These are phyloP conservation scores for Beverwykella pulmonaria DNA, from an alignment of 495 filamentous ascomycete genomes.

Conservation along the genomic window DNA sequence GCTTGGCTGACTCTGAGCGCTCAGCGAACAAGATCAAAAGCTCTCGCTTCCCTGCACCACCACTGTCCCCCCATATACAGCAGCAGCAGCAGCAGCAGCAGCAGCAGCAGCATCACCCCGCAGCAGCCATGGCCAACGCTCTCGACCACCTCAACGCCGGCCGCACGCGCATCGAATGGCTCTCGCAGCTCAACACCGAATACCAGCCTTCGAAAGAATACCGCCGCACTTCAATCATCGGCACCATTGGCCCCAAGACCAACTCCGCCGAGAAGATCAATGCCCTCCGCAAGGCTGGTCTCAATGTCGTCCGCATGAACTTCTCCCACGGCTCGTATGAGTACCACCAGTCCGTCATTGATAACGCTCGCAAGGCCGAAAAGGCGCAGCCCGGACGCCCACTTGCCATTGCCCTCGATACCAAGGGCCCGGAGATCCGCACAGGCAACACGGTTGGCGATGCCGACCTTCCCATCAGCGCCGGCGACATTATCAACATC, in stretches of 20 bases:
- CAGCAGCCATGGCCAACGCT: conserved; percentile 60
- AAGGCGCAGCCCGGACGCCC: conserved; percentile 73
- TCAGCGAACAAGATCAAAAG: background rate
- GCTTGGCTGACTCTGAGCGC: background rate
- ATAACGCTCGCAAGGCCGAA: conserved; percentile 88
- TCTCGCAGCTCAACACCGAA: conserved; percentile 77
- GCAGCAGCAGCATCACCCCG: background rate
- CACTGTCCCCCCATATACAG: background rate
- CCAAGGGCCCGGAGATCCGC: conserved; percentile 98
- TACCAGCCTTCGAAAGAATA: conserved; percentile 81
- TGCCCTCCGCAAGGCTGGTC: conserved; percentile 79
- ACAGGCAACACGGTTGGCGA: conserved; percentile 89
- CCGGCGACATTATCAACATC: conserved; percentile 84
- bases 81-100: too few relatives aligned
- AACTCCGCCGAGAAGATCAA: conserved; percentile 98
- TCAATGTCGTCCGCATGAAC: conserved; percentile 99
- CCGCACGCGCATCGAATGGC: conserved; percentile 87
- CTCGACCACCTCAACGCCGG: conserved; percentile 78
- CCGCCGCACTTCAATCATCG: conserved; percentile 95
- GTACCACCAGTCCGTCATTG: conserved; percentile 95
- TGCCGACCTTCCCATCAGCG: conserved; percentile 81
- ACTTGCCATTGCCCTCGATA: conserved; percentile 95
- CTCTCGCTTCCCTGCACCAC: background rate
- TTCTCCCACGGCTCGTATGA: conserved; percentile 98
- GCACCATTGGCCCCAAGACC: conserved; percentile 99